A percentile compares a stretch with the other conserved stretches of the same genome.
These are phyloP conservation scores for Silene conica DNA, from an alignment of 148 eudicot species.

Conservation along the genomic window DNA sequence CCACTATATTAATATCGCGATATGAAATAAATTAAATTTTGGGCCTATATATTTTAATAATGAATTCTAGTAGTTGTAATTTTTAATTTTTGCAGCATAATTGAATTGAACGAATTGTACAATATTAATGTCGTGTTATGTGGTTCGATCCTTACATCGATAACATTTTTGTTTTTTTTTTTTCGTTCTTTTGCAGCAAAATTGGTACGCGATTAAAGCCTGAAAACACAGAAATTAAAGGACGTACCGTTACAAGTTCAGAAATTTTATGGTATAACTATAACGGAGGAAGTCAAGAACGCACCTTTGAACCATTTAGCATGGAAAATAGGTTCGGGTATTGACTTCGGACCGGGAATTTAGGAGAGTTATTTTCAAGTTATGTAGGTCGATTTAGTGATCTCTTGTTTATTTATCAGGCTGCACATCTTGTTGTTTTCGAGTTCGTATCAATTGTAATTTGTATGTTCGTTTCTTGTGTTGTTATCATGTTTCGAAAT, in stretches of 20 bases:
- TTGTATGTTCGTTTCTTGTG: no score
- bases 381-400: no score
- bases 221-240: no score
- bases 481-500: no score
- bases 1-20: background rate
- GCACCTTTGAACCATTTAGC: constrained; percentile 51
- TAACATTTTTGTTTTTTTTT: no score
- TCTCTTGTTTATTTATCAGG: no score
- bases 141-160: no score
- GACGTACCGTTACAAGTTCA: constrained; percentile 21
- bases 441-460: no score
- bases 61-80: background rate
- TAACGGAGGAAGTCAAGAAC: constrained; percentile 91
- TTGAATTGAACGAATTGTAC: background rate
- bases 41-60: background rate
- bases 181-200: constrained; percentile 7
- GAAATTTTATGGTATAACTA: constrained; percentile 13
- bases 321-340: constrained; percentile 87
- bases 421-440: no score
- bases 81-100: background rate
- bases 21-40: background rate
- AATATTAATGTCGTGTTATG: background rate
- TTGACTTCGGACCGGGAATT: constrained; percentile 54
- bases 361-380: background rate
- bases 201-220: background rate